Percentiles rank a stretch among this genome's conserved stretches.
phyloP scores from a whole-genome alignment of 163 green algal genomes.

The Scenedesmus sp. region DNA sequence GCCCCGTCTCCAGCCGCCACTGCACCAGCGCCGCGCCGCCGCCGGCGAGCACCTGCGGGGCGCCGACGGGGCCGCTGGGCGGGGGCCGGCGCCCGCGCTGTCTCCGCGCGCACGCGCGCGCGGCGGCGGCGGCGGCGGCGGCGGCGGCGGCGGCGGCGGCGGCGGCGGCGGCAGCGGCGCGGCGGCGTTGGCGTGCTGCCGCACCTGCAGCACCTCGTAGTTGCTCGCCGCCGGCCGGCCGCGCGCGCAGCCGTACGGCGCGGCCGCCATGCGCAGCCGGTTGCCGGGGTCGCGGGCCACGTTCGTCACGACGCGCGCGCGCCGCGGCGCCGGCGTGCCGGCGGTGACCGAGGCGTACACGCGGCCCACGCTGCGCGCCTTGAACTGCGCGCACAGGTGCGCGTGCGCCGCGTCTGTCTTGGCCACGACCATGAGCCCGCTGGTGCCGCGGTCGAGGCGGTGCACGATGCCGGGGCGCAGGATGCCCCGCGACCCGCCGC shows the following conservation, averaged over 20 bases:
- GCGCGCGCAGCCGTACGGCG: conserved; percentile 56
- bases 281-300: conserved; percentile 55
- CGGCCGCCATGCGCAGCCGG: conserved; percentile 87
- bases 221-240: conserved; percentile 79
- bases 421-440: conserved; percentile 93
- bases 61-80: too few species aligned
- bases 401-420: conserved; percentile 77
- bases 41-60: conserved; percentile 70
- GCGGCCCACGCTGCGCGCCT: conserved; percentile 62
- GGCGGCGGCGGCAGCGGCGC: too few species aligned
- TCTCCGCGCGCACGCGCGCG: too few species aligned
- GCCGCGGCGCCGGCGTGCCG: conserved; percentile 48
- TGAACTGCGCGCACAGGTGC: conserved; percentile 76
- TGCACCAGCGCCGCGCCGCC: conserved; percentile 81
- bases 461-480: conserved; percentile 97
- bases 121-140: too few species aligned
- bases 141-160: too few species aligned
- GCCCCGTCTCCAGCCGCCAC: conserved; percentile 94
- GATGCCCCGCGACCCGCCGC: conserved; percentile 23
- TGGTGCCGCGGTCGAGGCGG: conserved; percentile 95
- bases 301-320: conserved; percentile 78
- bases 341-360: conserved; percentile 59
- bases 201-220: conserved; percentile 65
- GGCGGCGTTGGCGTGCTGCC: too few species aligned
- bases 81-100: too few species aligned